Base-by-base conservation (phyloP, 1,284 basidiomycete genomes). In the Schizophyllum amplum region DNA sequence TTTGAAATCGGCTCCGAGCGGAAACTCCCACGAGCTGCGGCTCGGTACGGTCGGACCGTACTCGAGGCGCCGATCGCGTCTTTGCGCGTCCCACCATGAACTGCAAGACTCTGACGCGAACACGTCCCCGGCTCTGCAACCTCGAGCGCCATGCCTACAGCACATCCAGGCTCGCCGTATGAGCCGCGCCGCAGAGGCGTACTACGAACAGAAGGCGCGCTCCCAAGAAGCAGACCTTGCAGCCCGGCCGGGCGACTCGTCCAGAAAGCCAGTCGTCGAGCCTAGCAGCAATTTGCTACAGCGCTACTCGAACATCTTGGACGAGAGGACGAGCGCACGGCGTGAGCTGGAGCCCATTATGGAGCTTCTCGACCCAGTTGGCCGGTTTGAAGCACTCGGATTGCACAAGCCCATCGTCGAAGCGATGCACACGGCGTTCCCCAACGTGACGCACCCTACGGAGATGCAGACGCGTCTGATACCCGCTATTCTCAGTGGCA, bases 391-490 rank as follows among this genome's bases (percentile, higher is more conserved):
- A 65, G 70, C 71, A 24, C 69, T 81, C 2, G 84, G 84, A 21
- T 66, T 87, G 24, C 74, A 75, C 52, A 69, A 73, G 21, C 64
- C 69, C 22, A 72, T 87, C 25, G 72, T 75, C 7, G 63, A 71
- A 24, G 79, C 79, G 11, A 64, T 87, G 48, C 71, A 68, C 47
- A 63, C 66, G n/a, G 82, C 85, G 11, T 90, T 87, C 67, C 86
- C 87, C 1, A 72, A 78, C 57, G 74, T 90, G 25, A 66, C 71
- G 59, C 62, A 68, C 23, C 86, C 87, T 1, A 90, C 87, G 0
- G 66, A 70, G 11, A 76, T 79, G 27, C 88, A 90, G 63, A 70
- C 67, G 49, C 70, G 73, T 52, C 79, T 89, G 55, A 84, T 90
- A 60, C 79, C 80, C 11, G 84, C 83, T 5, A 74, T 89, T 17